These are phyloP conservation scores for Teunomyces barrocoloradensis DNA, from an alignment of 805 yeast genomes.

Conservation along the genomic window DNA sequence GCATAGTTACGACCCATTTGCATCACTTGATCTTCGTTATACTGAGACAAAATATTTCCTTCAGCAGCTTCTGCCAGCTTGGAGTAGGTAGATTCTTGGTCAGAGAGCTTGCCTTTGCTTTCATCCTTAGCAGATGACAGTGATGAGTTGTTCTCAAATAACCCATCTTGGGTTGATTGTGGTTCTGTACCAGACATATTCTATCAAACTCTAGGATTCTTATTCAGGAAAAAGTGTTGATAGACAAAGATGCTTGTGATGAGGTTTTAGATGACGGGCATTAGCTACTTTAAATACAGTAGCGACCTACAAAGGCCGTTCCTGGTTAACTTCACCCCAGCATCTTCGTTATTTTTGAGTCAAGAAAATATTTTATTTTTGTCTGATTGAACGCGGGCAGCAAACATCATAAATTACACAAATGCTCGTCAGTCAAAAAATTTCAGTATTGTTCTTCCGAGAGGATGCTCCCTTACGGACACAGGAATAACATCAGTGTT, in stretches of 20 bases:
- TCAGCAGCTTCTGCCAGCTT: slow-evolving; percentile 11
- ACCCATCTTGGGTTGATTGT: slow-evolving; percentile 10
- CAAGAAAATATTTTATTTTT: neutral
- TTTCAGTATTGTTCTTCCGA: slow-evolving; percentile 3
- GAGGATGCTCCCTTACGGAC: too few relatives aligned
- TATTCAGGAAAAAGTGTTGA: neutral
- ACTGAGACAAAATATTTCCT: slow-evolving; percentile 53
- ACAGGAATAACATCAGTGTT: too few relatives aligned
- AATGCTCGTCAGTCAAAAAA: neutral
- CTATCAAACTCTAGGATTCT: neutral
- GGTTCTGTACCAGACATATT: neutral
- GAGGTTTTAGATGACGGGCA: neutral
- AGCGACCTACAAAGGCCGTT: neutral
- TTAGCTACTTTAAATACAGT: neutral
- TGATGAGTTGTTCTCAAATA: slow-evolving; percentile 13
- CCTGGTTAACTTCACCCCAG: neutral
- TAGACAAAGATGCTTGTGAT: neutral
- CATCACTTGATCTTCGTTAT: slow-evolving; percentile 63
- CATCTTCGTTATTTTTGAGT: neutral
- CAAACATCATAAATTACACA: neutral
- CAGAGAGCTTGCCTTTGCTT: slow-evolving; percentile 9
- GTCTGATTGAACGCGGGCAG: neutral
- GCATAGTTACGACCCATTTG: slow-evolving; percentile 71
- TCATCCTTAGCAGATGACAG: slow-evolving; percentile 10
- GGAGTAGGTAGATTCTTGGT: slow-evolving; percentile 7